Evolutionary conservation across 2,329 filamentous ascomycete species (phyloP), one percentile per base, ranked within the genome.

Genomic region (Phoma herbarum): DNA sequence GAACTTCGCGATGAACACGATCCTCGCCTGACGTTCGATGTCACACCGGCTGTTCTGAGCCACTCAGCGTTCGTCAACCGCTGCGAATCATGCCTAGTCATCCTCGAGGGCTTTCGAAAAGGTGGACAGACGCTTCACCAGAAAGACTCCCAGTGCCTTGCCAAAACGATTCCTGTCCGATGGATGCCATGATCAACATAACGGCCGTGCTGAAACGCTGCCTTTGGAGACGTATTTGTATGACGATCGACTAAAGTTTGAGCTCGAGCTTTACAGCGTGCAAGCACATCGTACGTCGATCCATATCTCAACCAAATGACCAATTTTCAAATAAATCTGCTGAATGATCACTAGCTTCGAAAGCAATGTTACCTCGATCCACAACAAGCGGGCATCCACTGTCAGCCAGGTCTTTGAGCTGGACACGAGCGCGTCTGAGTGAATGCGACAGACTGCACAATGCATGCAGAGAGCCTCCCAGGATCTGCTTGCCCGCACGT

Each of bases 191-290:
- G 35, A 39, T 4, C 35, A 39, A 20, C 35, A 39, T 4, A 39
- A 20, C 5, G n/a, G 35, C 35, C 35, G 8, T 20, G n/a, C 35
- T 39, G 37, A 64, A n/a, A 65, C 57, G 1, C 53, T 63, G 8
- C 31, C 31, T 3, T 29, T 64, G 20, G 61, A 64, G 20, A 48
- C 64, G 62, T 66, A 51, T 60, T 68, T 63, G 46, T 18, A 50
- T 1, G 60, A 68, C 35, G 57, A 64, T 48, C 52, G 65, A 20
- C 62, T 59, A 0, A 67, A 64, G 42, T 22, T 64, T 12, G 59
- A 66, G 37, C 51, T 68, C 4, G 63, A 68, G 42, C 61, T 64
- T 20, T 66, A 63, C 35, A 62, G 55, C 33, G 42, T 61, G 12
- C 33, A 53, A 33, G 33, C 52, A 7, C 52, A 62, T 42, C 18